Conservation (phyloP, 352 stramenopile genomes). For the Thalassiosira mediterranea region DNA sequence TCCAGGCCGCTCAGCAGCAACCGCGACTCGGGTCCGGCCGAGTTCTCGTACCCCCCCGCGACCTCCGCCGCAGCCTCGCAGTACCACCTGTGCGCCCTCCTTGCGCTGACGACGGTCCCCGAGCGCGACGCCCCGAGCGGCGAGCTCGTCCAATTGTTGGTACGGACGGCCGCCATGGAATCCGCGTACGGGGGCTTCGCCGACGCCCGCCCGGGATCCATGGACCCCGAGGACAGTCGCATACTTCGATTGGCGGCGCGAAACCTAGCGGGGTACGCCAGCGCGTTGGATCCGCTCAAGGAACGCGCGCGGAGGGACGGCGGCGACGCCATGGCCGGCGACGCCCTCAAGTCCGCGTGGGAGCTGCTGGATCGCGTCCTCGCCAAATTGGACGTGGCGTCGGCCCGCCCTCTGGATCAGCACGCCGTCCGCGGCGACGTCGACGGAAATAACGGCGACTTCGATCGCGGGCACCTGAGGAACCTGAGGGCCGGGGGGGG, state of each 20-base stretch:
- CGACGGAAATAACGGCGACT: constrained; percentile 53
- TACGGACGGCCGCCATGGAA: constrained; percentile 81
- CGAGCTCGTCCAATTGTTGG: constrained; percentile 70
- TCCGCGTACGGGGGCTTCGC: constrained; percentile 76
- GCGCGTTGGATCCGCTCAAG: constrained; percentile 65
- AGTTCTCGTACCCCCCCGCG: constrained; percentile 80
- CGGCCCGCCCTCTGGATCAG: constrained; percentile 79
- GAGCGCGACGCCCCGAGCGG: constrained; percentile 50
- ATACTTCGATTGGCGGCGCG: constrained; percentile 81
- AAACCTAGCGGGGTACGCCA: constrained; percentile 83
- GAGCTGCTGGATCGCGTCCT: constrained; percentile 80
- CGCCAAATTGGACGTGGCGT: constrained; percentile 77
- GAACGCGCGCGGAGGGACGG: not conserved
- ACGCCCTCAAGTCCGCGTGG: constrained; percentile 74
- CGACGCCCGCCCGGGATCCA: constrained; percentile 62
- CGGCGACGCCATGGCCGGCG: constrained; percentile 59
- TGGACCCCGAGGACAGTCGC: constrained; percentile 83
- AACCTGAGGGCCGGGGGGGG: constrained; percentile 67
- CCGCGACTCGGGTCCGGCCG: constrained; percentile 67
- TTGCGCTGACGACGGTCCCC: constrained; percentile 76
- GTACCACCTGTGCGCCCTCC: constrained; percentile 74
- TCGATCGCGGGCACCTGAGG: constrained; percentile 71
- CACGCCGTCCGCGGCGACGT: constrained; percentile 55
- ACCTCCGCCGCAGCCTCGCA: constrained; percentile 52
- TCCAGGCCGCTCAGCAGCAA: constrained; percentile 73